Base-by-base conservation (phyloP, 192 early-diverging fungal genomes). In the Coemansia sp. region DNA sequence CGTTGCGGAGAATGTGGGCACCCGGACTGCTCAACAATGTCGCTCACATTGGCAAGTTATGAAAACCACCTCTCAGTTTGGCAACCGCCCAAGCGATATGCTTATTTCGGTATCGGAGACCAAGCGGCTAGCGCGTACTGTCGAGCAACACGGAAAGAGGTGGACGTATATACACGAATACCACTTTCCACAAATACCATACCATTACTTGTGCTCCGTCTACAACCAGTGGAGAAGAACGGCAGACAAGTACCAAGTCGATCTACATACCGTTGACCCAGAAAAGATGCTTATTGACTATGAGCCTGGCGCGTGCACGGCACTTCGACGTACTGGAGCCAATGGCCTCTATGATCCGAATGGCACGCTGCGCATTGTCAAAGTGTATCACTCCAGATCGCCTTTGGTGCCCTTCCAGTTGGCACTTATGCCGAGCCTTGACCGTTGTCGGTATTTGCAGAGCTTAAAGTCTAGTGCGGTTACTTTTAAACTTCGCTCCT, bases 11-110 rank as follows among this genome's bases (percentile, higher is more conserved):
- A 19, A 29, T 12, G 53, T 67, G n/a, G 66, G 66, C 38, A 45
- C 63, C 21, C 38, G 63, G 12, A 64, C 63, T 44, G 44, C 63
- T 29, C 63, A 64, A 38, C 63, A 64, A 25, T 64, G 63, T 17
- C 38, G 63, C 14, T 12, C 42, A 23, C 39, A 41, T 23, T 64
- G 41, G 63, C 42, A 10, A 64, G 7, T 12, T 15, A 1, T 46
- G 25, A 27, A 23, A 21, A 46, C 10, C 17, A 5, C 7, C 7
- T 41, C 21, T 25, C 17, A n/a, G 25, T 15, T 31, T 58, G 29
- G 14, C 14, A 1, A 1, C 5, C 12, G 6, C 31, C 55, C 55
- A 1, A 58, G 12, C 31, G 29, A 58, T 7, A 58, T 34, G 55
- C 48, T 44, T 15, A 3, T 59, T 10, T 58, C 66, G n/a, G n/a